phyloP scores from a whole-genome alignment of 495 filamentous ascomycete species.

The Penicillium psychrofluorescens region DNA sequence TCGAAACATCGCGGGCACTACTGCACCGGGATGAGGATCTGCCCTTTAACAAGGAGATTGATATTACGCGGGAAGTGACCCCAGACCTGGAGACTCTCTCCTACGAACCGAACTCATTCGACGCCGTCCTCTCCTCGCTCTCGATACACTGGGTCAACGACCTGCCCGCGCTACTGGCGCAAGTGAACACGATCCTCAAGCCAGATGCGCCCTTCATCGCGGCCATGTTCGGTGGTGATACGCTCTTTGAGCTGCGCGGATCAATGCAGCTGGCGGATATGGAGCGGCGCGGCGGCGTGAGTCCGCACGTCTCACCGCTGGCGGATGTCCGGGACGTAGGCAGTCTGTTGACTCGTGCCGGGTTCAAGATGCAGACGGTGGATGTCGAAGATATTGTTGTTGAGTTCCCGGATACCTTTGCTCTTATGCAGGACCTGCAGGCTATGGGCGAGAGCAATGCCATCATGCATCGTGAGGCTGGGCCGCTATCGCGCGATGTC shows the following conservation, averaged over 20 bases:
- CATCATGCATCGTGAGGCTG: constrained; percentile 69
- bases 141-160: constrained; percentile 98
- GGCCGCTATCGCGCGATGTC: constrained; percentile 71
- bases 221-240: constrained; percentile 94
- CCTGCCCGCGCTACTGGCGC: constrained; percentile 71
- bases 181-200: constrained; percentile 77
- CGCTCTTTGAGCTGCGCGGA: constrained; percentile 87
- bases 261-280: constrained; percentile 89
- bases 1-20: constrained; percentile 69
- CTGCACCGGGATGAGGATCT: constrained; percentile 75
- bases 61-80: constrained; percentile 64
- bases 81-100: constrained; percentile 64
- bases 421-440: constrained; percentile 87
- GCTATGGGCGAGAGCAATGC: constrained; percentile 92
- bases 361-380: constrained; percentile 93
- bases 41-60: constrained; percentile 66
- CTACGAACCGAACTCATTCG: constrained; percentile 70
- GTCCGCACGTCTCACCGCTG: constrained; percentile 78
- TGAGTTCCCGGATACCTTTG: constrained; percentile 87
- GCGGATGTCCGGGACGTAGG: constrained; percentile 91
- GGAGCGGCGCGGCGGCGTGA: constrained; percentile 81
- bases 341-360: constrained; percentile 74
- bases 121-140: constrained; percentile 79
- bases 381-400: constrained; percentile 97
- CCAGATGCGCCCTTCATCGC: constrained; percentile 89